Evolutionary conservation across 202 grass and related monocot species (phyloP).

Genomic region (Setaria italica): DNA sequence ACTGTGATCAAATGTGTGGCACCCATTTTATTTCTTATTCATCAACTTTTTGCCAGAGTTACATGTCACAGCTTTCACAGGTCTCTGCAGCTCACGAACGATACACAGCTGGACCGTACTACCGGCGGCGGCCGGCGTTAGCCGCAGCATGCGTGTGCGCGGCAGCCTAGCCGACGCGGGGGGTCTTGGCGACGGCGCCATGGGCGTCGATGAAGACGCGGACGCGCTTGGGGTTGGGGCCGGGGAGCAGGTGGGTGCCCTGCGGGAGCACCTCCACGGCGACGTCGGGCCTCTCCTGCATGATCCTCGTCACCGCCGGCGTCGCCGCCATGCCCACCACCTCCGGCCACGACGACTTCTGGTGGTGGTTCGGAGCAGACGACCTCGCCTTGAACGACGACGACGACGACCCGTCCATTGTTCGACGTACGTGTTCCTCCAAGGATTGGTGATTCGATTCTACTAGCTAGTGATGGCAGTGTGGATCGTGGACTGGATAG

Average conservation of each 20-base stretch:
- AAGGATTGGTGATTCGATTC: too few species aligned
- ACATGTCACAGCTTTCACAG: too few species aligned
- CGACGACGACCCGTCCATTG: not conserved
- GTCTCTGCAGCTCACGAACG: too few species aligned
- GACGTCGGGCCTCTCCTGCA: not conserved
- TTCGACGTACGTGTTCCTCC: too few species aligned
- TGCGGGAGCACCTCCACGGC: slow-evolving; percentile 17
- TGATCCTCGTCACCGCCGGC: not conserved
- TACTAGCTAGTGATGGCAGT: too few species aligned
- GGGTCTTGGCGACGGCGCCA: not conserved
- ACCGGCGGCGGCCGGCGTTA: too few species aligned
- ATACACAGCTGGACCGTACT: too few species aligned
- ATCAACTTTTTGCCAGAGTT: too few species aligned
- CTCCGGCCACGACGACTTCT: slow-evolving; percentile 28
- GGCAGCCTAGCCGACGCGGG: not conserved
- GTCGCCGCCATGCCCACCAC: not conserved
- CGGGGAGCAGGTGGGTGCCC: not conserved
- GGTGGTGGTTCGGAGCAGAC: not conserved
- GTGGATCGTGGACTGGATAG: too few species aligned
- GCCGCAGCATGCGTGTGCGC: too few species aligned
- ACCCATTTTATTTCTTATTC: too few species aligned
- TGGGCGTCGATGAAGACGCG: not conserved
- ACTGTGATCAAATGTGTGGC: too few species aligned
- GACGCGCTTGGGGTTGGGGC: not conserved
- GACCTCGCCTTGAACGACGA: not conserved